Conservation (phyloP, 306 rosid genomes). For the Trifolium subterraneum region DNA sequence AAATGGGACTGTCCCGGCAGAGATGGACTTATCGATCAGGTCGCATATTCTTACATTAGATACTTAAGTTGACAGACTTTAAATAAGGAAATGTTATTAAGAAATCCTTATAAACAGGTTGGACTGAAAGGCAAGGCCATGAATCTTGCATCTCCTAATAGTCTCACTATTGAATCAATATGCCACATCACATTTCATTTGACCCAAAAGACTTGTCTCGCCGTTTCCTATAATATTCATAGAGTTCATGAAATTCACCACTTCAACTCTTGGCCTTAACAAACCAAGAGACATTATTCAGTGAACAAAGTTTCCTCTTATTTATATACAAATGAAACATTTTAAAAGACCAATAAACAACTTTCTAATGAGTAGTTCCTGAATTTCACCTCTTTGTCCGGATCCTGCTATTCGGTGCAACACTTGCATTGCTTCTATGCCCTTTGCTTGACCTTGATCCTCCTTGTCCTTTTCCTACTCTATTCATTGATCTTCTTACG, state of each 20-base stretch:
- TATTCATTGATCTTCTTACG: slow-evolving; percentile 53
- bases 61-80: background rate
- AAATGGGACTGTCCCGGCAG: slow-evolving; percentile 89
- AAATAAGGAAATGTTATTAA: slow-evolving; percentile 35
- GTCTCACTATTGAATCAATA: too few species aligned
- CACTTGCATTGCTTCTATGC: slow-evolving; percentile 52
- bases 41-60: slow-evolving; percentile 42
- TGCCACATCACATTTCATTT: too few species aligned
- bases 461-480: slow-evolving; percentile 51
- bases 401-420: slow-evolving; percentile 49
- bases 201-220: too few species aligned
- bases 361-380: slow-evolving; percentile 30
- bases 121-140: slow-evolving; percentile 96
- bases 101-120: slow-evolving; percentile 55
- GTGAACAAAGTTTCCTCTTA: slow-evolving; percentile 1
- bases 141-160: slow-evolving; percentile 82
- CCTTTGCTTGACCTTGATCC: slow-evolving; percentile 42
- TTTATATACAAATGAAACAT: slow-evolving; percentile 27
- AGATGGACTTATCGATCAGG: slow-evolving; percentile 99
- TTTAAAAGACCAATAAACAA: slow-evolving; percentile 21
- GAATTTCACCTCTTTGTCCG: slow-evolving; percentile 46
- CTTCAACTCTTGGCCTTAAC: slow-evolving; percentile 42
- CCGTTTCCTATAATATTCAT: too few species aligned
- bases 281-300: slow-evolving; percentile 40
- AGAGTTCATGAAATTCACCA: too few species aligned